Conservation (phyloP, 2,329 filamentous ascomycete species). For the Plenodomus biglobosus region DNA sequence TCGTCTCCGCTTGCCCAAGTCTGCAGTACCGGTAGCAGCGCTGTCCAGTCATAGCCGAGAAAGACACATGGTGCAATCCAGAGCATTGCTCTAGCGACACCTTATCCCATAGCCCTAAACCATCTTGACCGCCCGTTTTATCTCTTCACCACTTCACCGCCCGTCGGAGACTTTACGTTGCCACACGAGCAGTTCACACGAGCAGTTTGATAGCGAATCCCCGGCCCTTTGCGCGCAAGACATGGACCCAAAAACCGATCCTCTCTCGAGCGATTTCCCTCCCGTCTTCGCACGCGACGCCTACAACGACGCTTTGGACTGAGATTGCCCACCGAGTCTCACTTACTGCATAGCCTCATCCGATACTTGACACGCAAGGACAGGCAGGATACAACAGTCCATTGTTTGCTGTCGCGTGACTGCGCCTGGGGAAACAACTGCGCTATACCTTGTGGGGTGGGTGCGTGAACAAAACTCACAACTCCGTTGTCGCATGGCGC, state of each 20-base stretch:
- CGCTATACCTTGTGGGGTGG: background rate
- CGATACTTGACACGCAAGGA: too few relatives aligned
- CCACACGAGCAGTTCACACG: constrained; percentile 1
- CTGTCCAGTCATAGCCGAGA: background rate
- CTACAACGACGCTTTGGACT: background rate
- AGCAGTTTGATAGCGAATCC: background rate
- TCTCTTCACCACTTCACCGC: constrained; percentile 6
- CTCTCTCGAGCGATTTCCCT: constrained; percentile 42
- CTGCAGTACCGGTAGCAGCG: background rate
- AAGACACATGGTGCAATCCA: background rate
- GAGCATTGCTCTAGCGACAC: constrained; percentile 22
- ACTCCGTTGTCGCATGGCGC: constrained; percentile 4
- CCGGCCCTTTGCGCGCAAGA: constrained; percentile 11
- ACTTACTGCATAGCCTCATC: constrained; percentile 3
- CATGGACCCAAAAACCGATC: constrained; percentile 41
- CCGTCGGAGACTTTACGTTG: background rate
- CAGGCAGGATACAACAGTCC: too few relatives aligned
- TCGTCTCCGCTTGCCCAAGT: background rate
- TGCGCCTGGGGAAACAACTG: too few relatives aligned
- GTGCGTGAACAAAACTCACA: background rate
- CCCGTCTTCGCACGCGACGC: constrained; percentile 31
- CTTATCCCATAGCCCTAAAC: constrained; percentile 21
- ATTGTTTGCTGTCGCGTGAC: too few relatives aligned
- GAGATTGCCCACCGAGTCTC: background rate
- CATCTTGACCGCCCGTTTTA: constrained; percentile 23